Conservation (phyloP, 768 basidiomycete genomes). For the Atractiella rhizophila region DNA sequence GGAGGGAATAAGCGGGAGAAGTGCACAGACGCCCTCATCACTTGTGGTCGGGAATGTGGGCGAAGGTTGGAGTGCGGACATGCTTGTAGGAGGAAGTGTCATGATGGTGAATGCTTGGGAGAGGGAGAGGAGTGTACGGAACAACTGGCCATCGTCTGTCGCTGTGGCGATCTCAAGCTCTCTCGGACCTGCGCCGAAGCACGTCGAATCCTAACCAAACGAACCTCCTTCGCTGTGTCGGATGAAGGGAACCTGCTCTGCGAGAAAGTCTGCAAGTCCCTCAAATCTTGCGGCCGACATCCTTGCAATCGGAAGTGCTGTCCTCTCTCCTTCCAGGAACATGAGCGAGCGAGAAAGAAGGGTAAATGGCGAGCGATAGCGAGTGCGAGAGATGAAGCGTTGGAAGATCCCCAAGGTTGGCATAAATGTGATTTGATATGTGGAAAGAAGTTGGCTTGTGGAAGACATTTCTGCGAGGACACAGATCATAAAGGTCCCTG, state of each 20-base stretch:
- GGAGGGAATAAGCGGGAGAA: slow-evolving; percentile 17
- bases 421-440: slow-evolving; percentile 45
- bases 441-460: slow-evolving; percentile 18
- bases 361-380: slow-evolving; percentile 30
- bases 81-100: slow-evolving; percentile 42
- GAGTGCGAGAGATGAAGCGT: slow-evolving; percentile 26
- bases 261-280: slow-evolving; percentile 46
- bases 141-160: slow-evolving; percentile 46
- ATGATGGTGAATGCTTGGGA: slow-evolving; percentile 52
- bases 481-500: slow-evolving; percentile 64
- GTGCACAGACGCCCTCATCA: slow-evolving; percentile 57
- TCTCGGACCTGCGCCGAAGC: slow-evolving; percentile 30
- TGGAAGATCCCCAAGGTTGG: slow-evolving; percentile 36
- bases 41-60: slow-evolving; percentile 45
- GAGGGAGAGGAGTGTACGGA: slow-evolving; percentile 54
- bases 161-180: slow-evolving; percentile 52
- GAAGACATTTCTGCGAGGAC: slow-evolving; percentile 32
- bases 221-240: neutral
- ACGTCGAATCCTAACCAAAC: slow-evolving; percentile 15
- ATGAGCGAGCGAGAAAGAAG: slow-evolving; percentile 35
- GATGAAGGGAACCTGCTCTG: slow-evolving; percentile 39
- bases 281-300: slow-evolving; percentile 64
- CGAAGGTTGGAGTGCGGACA: slow-evolving; percentile 47
- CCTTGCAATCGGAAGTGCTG: slow-evolving; percentile 68
- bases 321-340: slow-evolving; percentile 40